Evolutionary conservation across 1,284 basidiomycete genomes (phyloP).

Genomic region (Rhodotorula sp.): DNA sequence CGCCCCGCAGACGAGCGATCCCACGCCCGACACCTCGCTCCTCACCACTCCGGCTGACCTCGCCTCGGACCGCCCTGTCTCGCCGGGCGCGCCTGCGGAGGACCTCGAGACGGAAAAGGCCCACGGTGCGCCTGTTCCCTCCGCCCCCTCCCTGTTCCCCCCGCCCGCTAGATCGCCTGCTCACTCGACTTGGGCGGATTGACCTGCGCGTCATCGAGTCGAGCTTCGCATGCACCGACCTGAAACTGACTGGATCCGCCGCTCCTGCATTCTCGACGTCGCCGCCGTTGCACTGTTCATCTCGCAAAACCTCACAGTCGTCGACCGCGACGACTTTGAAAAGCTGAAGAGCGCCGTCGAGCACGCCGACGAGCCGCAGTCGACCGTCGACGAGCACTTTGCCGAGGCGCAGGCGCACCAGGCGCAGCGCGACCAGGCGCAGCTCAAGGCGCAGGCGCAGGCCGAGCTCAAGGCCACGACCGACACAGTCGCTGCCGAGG

Average conservation of each 20-base stretch:
- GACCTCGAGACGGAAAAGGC: conserved; percentile 20
- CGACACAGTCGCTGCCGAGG: conserved; percentile 64
- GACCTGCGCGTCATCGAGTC: neutral
- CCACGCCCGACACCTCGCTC: conserved; percentile 60
- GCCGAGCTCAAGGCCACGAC: conserved; percentile 65
- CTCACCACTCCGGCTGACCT: conserved; percentile 47
- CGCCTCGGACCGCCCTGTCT: conserved; percentile 4
- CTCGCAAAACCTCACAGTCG: conserved; percentile 16
- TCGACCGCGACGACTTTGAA: conserved; percentile 27
- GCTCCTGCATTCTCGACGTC: neutral
- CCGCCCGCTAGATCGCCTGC: neutral
- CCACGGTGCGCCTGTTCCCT: conserved; percentile 1
- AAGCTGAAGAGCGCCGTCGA: conserved; percentile 29
- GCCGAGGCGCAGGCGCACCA: conserved; percentile 50
- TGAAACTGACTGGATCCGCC: no score
- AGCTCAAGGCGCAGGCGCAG: conserved; percentile 50
- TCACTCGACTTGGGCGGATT: no score
- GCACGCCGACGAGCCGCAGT: conserved; percentile 31
- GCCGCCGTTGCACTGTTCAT: no score
- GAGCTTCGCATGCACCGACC: neutral
- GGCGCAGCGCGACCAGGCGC: conserved; percentile 61
- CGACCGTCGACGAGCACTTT: conserved; percentile 22
- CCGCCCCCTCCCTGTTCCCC: neutral
- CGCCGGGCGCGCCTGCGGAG: neutral
- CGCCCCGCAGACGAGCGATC: neutral